Conservation (phyloP, 768 basidiomycete genomes). For the Mycena latifolia region DNA sequence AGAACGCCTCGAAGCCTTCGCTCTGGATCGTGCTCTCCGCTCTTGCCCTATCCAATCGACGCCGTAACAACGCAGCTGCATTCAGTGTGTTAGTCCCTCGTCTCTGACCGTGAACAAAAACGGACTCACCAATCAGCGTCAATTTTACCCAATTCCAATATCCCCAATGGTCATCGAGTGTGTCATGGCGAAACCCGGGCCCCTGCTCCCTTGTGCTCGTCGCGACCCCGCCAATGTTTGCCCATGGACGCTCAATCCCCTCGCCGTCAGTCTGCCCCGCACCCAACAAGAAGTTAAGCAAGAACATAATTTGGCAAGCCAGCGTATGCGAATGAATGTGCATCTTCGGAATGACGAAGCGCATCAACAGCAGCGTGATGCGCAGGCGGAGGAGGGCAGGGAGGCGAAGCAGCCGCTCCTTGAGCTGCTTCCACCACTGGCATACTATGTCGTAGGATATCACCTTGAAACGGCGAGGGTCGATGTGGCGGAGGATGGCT, state of each 20-base stretch:
- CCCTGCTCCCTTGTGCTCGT: conserved; percentile 51
- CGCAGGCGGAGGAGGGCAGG: too few species aligned
- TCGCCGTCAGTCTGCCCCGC: conserved; percentile 51
- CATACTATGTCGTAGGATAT: too few species aligned
- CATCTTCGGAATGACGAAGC: conserved; percentile 47
- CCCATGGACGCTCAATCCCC: conserved; percentile 47
- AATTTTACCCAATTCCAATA: conserved; percentile 44
- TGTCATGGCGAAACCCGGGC: conserved; percentile 42
- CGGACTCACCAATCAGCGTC: conserved; percentile 18
- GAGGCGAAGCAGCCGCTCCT: too few species aligned
- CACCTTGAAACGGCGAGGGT: too few species aligned
- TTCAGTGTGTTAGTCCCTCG: too few species aligned
- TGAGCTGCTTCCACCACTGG: too few species aligned
- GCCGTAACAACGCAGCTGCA: too few species aligned
- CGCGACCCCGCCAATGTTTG: conserved; percentile 40
- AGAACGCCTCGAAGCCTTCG: neutral
- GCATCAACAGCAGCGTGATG: too few species aligned
- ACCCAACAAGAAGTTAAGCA: conserved; percentile 38
- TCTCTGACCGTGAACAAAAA: too few species aligned
- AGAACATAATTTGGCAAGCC: conserved; percentile 39
- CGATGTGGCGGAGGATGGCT: too few species aligned
- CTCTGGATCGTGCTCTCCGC: too few species aligned
- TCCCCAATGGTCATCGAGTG: conserved; percentile 42
- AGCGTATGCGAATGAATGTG: conserved; percentile 43
- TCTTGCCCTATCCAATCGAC: too few species aligned